phyloP scores from a whole-genome alignment of 768 basidiomycete species.

The Termitomyces eurrhizus region DNA sequence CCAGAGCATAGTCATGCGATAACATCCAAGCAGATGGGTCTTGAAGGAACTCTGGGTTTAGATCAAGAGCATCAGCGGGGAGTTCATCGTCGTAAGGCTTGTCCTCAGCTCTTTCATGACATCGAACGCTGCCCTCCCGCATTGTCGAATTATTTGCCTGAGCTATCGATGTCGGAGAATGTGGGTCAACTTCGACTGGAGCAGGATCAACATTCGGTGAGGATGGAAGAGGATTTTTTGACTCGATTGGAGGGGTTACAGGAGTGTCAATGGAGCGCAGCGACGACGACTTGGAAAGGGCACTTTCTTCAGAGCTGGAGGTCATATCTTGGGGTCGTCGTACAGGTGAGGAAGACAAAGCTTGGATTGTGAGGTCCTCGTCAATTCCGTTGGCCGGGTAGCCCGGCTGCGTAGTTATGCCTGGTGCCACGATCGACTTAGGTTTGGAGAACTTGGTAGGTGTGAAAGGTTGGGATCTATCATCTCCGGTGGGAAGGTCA shows the following conservation, averaged over 20 bases:
- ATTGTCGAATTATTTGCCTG: slow-evolving; percentile 53
- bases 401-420: slow-evolving; percentile 33
- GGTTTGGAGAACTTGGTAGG: slow-evolving; percentile 44
- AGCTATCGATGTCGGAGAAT: slow-evolving; percentile 51
- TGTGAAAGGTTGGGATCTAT: slow-evolving; percentile 39
- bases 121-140: slow-evolving; percentile 49
- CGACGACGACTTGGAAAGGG: slow-evolving; percentile 44
- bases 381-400: slow-evolving; percentile 37
- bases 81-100: slow-evolving; percentile 52
- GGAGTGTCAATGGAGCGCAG: slow-evolving; percentile 43
- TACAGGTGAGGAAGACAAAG: slow-evolving; percentile 33
- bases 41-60: slow-evolving; percentile 32
- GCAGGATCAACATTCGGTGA: slow-evolving; percentile 22
- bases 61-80: slow-evolving; percentile 44
- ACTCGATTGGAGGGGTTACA: slow-evolving; percentile 47
- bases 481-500: slow-evolving; percentile 53
- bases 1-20: slow-evolving; percentile 74
- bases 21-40: slow-evolving; percentile 52
- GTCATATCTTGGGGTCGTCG: slow-evolving; percentile 36
- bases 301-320: slow-evolving; percentile 49
- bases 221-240: slow-evolving; percentile 28
- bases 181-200: slow-evolving; percentile 37
- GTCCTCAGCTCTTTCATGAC: slow-evolving; percentile 41
- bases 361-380: slow-evolving; percentile 62
- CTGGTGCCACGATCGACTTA: slow-evolving; percentile 29